Conservation (phyloP, 2,329 filamentous ascomycete species). For the Neofusicoccum laricinum region DNA sequence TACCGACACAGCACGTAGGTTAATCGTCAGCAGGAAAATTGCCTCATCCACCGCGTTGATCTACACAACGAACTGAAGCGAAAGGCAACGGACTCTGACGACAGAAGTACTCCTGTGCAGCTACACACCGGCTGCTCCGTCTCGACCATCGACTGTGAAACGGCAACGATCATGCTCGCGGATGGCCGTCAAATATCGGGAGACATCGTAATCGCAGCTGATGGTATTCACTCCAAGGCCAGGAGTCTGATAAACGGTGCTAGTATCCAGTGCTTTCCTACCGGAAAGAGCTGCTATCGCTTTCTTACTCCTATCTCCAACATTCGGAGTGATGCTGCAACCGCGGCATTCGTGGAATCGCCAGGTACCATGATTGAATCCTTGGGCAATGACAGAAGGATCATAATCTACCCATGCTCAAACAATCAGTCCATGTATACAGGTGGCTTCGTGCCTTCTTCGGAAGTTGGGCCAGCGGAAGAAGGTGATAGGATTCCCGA, state of each 20-base stretch:
- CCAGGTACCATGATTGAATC: conserved; percentile 44
- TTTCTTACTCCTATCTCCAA: conserved; percentile 52
- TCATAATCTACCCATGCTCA: conserved; percentile 49
- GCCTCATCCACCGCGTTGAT: conserved; percentile 50
- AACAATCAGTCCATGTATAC: conserved; percentile 49
- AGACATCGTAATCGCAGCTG: conserved; percentile 55
- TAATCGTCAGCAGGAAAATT: neutral
- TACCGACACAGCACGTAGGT: too few species aligned
- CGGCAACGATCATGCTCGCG: conserved; percentile 44
- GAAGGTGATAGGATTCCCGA: neutral
- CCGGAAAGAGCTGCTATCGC: conserved; percentile 57
- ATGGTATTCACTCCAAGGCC: conserved; percentile 46
- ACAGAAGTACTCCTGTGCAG: conserved; percentile 34
- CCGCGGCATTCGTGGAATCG: conserved; percentile 35
- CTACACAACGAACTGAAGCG: conserved; percentile 54
- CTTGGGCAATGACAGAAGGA: conserved; percentile 41
- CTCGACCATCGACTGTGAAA: conserved; percentile 41
- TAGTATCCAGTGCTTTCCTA: conserved; percentile 40
- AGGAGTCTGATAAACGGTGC: conserved; percentile 28
- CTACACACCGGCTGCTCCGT: conserved; percentile 45
- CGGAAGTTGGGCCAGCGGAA: neutral
- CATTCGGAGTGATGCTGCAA: conserved; percentile 39
- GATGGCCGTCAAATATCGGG: conserved; percentile 44
- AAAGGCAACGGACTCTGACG: conserved; percentile 21
- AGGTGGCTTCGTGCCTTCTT: neutral